phyloP scores from a whole-genome alignment of 2,329 filamentous ascomycete species.

The Penicillium nordicum region DNA sequence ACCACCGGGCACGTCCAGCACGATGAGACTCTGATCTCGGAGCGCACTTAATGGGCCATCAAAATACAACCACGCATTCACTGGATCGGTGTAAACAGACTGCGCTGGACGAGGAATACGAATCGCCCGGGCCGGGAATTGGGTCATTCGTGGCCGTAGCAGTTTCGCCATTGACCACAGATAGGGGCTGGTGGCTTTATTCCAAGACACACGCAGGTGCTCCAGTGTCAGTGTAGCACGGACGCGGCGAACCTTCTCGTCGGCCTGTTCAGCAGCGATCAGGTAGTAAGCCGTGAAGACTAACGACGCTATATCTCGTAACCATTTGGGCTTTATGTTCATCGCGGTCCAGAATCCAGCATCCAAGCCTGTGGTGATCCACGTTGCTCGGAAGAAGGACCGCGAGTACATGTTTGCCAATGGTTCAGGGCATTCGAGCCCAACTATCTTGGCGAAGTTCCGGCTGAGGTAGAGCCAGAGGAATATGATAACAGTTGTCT shows the following conservation, averaged over 20 bases:
- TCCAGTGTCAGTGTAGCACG: constrained; percentile 83
- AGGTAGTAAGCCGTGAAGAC: constrained; percentile 88
- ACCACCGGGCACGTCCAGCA: constrained; percentile 88
- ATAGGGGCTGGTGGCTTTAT: constrained; percentile 88
- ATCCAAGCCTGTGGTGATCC: constrained; percentile 90
- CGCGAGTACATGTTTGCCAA: constrained; percentile 90
- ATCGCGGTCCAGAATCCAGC: constrained; percentile 99
- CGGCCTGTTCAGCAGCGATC: constrained; percentile 86
- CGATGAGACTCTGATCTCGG: constrained; percentile 69
- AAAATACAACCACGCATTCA: constrained; percentile 89
- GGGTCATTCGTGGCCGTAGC: constrained; percentile 73
- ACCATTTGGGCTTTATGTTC: constrained; percentile 75
- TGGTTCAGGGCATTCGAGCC: constrained; percentile 87
- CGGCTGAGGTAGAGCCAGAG: constrained; percentile 86
- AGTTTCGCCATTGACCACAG: constrained; percentile 68
- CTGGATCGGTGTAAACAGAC: constrained; percentile 79
- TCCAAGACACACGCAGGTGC: constrained; percentile 89
- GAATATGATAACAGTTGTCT: constrained; percentile 80
- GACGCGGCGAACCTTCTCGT: constrained; percentile 93
- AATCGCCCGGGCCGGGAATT: constrained; percentile 76
- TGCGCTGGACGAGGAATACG: constrained; percentile 75
- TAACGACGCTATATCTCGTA: constrained; percentile 77
- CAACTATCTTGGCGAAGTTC: constrained; percentile 90
- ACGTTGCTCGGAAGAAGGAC: constrained; percentile 92
- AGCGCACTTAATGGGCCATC: constrained; percentile 79